Conservation (phyloP, 148 eudicot genomes). For the Heliamphora exappendiculata region DNA sequence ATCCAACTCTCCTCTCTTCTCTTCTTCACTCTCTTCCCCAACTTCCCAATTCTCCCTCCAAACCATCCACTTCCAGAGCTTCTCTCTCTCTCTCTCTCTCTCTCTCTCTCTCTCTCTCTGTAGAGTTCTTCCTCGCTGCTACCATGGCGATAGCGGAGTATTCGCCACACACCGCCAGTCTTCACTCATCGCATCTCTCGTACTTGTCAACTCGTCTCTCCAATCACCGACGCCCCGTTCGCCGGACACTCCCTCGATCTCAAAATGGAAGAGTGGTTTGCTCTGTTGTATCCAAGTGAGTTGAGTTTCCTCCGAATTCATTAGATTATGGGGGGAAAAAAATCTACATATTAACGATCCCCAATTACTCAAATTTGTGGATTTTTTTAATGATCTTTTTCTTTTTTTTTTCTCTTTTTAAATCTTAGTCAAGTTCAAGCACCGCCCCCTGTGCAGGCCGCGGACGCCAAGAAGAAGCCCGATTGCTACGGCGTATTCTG, state of each 20-base stretch:
- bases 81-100: constrained; percentile 7
- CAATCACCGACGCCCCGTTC: constrained; percentile 19
- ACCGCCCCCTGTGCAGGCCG: constrained; percentile 35
- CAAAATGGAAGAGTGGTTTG: constrained; percentile 38
- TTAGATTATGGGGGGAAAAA: not conserved
- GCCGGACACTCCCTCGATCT: constrained; percentile 22
- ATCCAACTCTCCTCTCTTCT: not conserved
- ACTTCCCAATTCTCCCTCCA: not conserved
- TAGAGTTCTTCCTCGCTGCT: constrained; percentile 3
- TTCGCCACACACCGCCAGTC: constrained; percentile 26
- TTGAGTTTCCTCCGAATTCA: not conserved
- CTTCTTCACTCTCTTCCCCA: not conserved
- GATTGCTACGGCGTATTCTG: constrained; percentile 96
- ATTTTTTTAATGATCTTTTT: not conserved
- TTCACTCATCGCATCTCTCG: constrained; percentile 34
- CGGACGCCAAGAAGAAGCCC: constrained; percentile 31
- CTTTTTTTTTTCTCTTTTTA: not conserved
- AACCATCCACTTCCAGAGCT: not conserved
- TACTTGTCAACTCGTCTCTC: constrained; percentile 30
- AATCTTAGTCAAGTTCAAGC: constrained; percentile 54
- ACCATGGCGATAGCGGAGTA: constrained; percentile 75
- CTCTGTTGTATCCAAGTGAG: constrained; percentile 61
- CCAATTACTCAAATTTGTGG: not conserved
- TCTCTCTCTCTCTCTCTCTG: not conserved
- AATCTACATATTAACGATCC: not conserved